Base-by-base conservation (phyloP, 1,284 basidiomycete species). In the Vanrija sp. region DNA sequence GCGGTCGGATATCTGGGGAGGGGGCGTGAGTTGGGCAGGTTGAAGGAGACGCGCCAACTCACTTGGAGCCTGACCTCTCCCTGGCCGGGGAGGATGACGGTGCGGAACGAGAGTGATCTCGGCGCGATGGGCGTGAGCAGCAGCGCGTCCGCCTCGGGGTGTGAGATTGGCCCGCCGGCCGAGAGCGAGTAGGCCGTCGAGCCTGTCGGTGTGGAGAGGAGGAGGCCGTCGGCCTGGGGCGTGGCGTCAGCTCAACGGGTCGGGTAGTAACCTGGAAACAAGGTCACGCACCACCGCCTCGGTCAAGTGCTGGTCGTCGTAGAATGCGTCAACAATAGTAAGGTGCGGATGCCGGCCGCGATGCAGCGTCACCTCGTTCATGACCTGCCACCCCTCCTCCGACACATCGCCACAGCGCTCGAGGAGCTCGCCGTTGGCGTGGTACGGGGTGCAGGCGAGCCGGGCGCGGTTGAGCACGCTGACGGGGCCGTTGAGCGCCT, bases 101-200 rank as follows among this genome's bases (percentile, higher is more conserved):
- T 91, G 10, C 94, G 82, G 76, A 98, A 98, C 48, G 89, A 92
- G 38, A 98, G 79, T 65, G 90, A 93, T 45, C 95, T 83, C 25
- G 95, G 94, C 67, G 91, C 94, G 63, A 98, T 96, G 6, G 94
- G 94, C 0, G 95, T 97, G 25, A 98, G 79, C 10, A 98, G 86
- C 49, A 98, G 81, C 1, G 91, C 89, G 62, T 89, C 89, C 19
- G 95, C 81, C 3, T 89, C 91, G 0, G 95, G 95, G 67, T 98
- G 94, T 0, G 96, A 91, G 63, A 98, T 97, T 1, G 95, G 94
- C 7, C 94, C 94, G 23, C 94, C 94, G 0, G 94, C 91, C 1
- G 92, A 95, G 38, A 98, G 82, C 1, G 93, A 96, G 76, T 98
- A 98, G 3, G 95, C 94, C 1, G 95, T 98, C 15, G 93, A 97